phyloP scores from a whole-genome alignment of 257 asterid species.

The Fraxinus quadrangulata region DNA sequence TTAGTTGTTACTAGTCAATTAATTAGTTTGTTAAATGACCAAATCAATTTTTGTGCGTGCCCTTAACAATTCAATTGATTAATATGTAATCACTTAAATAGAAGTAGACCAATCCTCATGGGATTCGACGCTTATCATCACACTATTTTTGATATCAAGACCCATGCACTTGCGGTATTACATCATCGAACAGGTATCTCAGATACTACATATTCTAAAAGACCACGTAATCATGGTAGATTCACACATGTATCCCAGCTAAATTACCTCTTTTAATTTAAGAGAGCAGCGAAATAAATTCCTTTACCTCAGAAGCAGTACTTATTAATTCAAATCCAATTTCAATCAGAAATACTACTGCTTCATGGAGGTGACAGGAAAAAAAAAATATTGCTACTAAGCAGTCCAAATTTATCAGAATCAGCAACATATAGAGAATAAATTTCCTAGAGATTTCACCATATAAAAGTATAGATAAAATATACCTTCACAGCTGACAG shows the following conservation, averaged over 20 bases:
- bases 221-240: slow-evolving; percentile 12
- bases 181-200: background rate
- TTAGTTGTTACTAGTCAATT: too few relatives aligned
- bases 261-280: slow-evolving; percentile 21
- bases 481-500: slow-evolving; percentile 76
- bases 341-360: background rate
- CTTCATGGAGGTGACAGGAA: background rate
- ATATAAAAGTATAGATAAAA: slow-evolving; percentile 6
- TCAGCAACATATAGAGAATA: slow-evolving; percentile 6
- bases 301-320: slow-evolving; percentile 6
- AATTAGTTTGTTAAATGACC: too few relatives aligned
- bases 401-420: slow-evolving; percentile 15
- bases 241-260: background rate
- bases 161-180: too few relatives aligned
- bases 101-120: too few relatives aligned
- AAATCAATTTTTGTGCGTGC: too few relatives aligned
- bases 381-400: background rate
- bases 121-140: too few relatives aligned
- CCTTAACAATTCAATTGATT: too few relatives aligned
- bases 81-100: too few relatives aligned
- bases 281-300: slow-evolving; percentile 9
- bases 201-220: slow-evolving; percentile 6
- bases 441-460: slow-evolving; percentile 15
- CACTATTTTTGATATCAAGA: too few relatives aligned
- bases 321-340: slow-evolving; percentile 11